Evolutionary conservation across 371 early-diverging fungal species (phyloP).

Genomic region (Apophysomyces variabilis): DNA sequence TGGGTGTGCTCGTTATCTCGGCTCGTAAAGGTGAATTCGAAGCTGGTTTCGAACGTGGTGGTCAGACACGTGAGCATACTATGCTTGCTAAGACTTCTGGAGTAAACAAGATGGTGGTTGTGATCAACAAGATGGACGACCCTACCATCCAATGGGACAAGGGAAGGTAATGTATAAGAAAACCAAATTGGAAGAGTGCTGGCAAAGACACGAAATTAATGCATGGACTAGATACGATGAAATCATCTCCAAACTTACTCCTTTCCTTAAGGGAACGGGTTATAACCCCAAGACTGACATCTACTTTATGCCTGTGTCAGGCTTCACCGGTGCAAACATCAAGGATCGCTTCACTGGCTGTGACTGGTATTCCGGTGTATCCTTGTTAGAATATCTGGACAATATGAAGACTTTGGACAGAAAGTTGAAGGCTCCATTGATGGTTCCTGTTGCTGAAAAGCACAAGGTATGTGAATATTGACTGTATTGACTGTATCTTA

Average conservation of each 20-base stretch:
- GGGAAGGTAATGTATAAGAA: conserved; percentile 53
- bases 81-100: conserved; percentile 97
- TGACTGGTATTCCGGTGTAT: conserved; percentile 90
- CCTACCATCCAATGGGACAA: conserved; percentile 94
- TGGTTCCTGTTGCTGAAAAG: conserved; percentile 94
- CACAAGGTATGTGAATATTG: conserved; percentile 64
- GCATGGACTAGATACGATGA: conserved; percentile 80
- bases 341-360: conserved; percentile 75
- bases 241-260: conserved; percentile 78
- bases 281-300: conserved; percentile 91
- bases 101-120: conserved; percentile 89
- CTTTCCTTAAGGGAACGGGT: conserved; percentile 92
- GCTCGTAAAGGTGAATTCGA: conserved; percentile 99
- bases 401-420: conserved; percentile 79
- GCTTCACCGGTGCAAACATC: conserved; percentile 95
- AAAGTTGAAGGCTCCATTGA: conserved; percentile 84
- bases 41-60: conserved; percentile 99
- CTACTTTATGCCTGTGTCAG: conserved; percentile 92
- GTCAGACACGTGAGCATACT: conserved; percentile 99
- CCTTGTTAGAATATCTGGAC: conserved; percentile 90
- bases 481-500: conserved; percentile 4
- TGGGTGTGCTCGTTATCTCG: conserved; percentile 96
- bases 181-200: neutral
- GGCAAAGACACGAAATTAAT: neutral
- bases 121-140: conserved; percentile 99